Base-by-base conservation (phyloP, 2,329 filamentous ascomycete species). In the Ceratocystis harringtonii region DNA sequence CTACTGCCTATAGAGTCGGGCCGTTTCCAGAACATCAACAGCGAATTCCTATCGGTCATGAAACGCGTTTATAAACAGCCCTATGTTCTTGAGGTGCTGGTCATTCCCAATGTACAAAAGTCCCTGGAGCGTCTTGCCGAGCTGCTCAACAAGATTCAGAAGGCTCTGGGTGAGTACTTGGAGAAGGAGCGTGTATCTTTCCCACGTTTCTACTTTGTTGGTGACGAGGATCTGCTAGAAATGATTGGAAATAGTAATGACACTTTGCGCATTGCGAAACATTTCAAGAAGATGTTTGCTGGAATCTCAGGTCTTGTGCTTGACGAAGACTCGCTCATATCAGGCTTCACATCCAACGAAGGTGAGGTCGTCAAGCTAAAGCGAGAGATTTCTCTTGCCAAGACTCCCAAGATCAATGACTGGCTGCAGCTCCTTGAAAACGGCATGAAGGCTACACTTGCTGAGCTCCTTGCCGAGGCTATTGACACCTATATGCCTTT, bases 251-350 rank as follows among this genome's bases (percentile, higher is more conserved):
- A 99, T 75, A 97, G 92, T 77, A 96, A 96, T 72, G 94, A 99
- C 72, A 96, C 92, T 8, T 78, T 94, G 68, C 91, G 94, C 65
- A 95, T 99, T 70, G 90, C 94, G 50, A 99, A 99, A 75, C 95
- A 99, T 78, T 91, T 99, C 79, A 92, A 95, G 75, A 99, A 99
- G 80, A 99, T 99, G 94, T 99, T 99, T 79, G 94, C 95, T 69
- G 94, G 94, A 68, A 81, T 99, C 61, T 92, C 88, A 3, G 94
- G 94, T 2, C 82, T 99, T 44, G 80, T 92, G 52, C 92, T 96
- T 79, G 91, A 97, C 65, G 89, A 95, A 64, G 89, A 96, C 71
- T 84, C 86, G 30, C 85, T 90, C 68, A 97, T 99, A 69, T 87
- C 88, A 30, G 92, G 91, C 5, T 92, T 97, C 71, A 94, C 88